phyloP scores from a whole-genome alignment of 2,329 filamentous ascomycete species.

The Samsoniella hepiali region DNA sequence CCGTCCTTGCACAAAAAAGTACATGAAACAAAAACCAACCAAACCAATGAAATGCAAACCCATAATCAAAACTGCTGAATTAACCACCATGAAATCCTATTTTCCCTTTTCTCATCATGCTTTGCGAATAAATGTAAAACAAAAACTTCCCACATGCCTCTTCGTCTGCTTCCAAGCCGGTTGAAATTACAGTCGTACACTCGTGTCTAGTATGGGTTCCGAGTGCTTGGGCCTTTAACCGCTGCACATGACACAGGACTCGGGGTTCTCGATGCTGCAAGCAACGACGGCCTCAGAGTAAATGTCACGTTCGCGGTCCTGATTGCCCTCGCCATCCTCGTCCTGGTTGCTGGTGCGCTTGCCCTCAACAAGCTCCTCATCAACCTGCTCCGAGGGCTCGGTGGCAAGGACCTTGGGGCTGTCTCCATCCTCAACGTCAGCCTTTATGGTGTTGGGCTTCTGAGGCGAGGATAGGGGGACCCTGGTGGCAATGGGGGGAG shows the following conservation, averaged over 20 bases:
- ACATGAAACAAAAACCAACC: neutral
- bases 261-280: conserved; percentile 97
- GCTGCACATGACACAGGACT: conserved; percentile 95
- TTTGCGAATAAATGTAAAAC: conserved; percentile 5
- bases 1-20: neutral
- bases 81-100: conserved; percentile 1
- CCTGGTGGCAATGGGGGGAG: conserved; percentile 49
- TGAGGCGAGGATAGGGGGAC: conserved; percentile 55
- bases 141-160: conserved; percentile 26
- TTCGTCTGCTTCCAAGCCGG: conserved; percentile 8
- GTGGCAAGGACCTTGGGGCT: conserved; percentile 75
- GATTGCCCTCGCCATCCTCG: conserved; percentile 66
- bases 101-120: conserved; percentile 4
- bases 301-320: conserved; percentile 82
- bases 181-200: conserved; percentile 29
- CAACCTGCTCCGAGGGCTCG: conserved; percentile 61
- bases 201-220: conserved; percentile 12
- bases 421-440: conserved; percentile 72
- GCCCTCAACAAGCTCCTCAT: conserved; percentile 60
- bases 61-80: conserved; percentile 3
- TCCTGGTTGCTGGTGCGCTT: conserved; percentile 72
- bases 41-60: conserved; percentile 6
- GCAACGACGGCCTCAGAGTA: conserved; percentile 89
- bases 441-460: conserved; percentile 68
- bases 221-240: conserved; percentile 54